phyloP scores from a whole-genome alignment of 208 protist species.

The Porcisia deanei region DNA sequence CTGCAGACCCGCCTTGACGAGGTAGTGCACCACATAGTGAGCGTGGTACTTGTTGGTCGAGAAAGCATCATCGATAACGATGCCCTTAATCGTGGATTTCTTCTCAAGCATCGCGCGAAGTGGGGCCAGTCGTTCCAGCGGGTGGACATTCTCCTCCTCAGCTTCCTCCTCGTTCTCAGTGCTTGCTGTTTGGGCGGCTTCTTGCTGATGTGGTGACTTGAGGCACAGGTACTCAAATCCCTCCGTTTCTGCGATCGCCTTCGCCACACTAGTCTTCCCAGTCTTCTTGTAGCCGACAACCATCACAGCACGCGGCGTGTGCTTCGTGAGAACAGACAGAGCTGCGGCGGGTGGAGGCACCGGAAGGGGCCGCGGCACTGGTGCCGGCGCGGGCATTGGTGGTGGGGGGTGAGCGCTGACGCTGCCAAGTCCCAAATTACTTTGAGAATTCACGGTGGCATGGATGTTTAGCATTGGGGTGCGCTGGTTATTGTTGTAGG shows the following conservation, averaged over 20 bases:
- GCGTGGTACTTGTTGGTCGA: conserved; percentile 71
- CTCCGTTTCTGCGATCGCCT: conserved; percentile 49
- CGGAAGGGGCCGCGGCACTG: conserved; percentile 6
- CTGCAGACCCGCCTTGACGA: conserved; percentile 55
- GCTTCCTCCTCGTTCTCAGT: conserved; percentile 23
- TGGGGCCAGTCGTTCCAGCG: conserved; percentile 35
- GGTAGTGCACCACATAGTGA: conserved; percentile 68
- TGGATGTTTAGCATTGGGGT: conserved; percentile 7
- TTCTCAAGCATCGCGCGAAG: conserved; percentile 44
- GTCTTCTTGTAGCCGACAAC: conserved; percentile 70
- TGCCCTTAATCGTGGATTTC: conserved; percentile 49
- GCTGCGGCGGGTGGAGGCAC: not conserved
- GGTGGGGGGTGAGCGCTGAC: conserved; percentile 14
- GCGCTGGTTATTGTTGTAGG: conserved; percentile 12
- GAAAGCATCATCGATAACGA: conserved; percentile 84
- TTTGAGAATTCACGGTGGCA: conserved; percentile 8
- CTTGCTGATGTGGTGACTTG: conserved; percentile 8
- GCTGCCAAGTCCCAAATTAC: conserved; percentile 12
- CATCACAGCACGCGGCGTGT: conserved; percentile 61
- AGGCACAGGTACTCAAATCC: conserved; percentile 76
- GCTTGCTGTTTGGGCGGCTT: not conserved
- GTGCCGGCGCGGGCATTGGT: conserved; percentile 2
- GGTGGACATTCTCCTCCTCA: conserved; percentile 16
- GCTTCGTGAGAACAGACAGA: conserved; percentile 39
- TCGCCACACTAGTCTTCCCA: conserved; percentile 76